Evolutionary conservation across 1,284 basidiomycete genomes (phyloP), one percentile per base, ranked within the genome.

Genomic region (Ceratobasidium sp.): DNA sequence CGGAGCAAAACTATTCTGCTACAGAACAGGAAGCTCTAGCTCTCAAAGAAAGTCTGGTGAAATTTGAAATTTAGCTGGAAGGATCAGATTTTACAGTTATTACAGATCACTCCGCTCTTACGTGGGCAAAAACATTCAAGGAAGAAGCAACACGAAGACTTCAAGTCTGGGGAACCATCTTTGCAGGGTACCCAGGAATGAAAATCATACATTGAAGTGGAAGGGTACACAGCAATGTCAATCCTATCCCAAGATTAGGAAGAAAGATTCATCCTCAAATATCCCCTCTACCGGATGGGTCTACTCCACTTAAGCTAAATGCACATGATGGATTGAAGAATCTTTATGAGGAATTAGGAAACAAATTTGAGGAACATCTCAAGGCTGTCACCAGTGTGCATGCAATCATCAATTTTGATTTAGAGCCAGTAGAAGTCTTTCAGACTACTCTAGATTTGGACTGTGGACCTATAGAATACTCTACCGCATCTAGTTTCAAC

Each of bases 21-120:
- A 82, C 81, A 0, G 81, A 82, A 75, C 28, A 79, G 38, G 81
- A 82, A 75, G 81, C 80, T 2, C 73, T 82, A 3, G 81, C 78
- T 0, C 66, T 79, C 11, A 80, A 81, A 66, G 80, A 81, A 73
- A 78, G 73, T 0, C 73, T 81, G 0, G 77, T 81, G 44, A 80
- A 80, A 63, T 81, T 81, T 53, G 79, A 79, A 62, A 74, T 76
- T 0, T 79, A 76, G 58, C 72, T 82, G 5, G 80, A 82, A 76
- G 80, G 80, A 0, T 78, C 78, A 72, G 61, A 76, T 2, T 76
- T 80, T 11, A 23, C 77, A 2, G 76, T 77, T 0, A 74, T 81
- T 0, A 81, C 80, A 0, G 79, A 82, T 74, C 80, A 81, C 56
- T 78, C 79, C 3, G 79, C 81, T 0, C 74, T 82, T 1, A 77